Evolutionary conservation across 371 early-diverging fungal genomes (phyloP).

Genomic region (Pancytospora epiphaga): DNA sequence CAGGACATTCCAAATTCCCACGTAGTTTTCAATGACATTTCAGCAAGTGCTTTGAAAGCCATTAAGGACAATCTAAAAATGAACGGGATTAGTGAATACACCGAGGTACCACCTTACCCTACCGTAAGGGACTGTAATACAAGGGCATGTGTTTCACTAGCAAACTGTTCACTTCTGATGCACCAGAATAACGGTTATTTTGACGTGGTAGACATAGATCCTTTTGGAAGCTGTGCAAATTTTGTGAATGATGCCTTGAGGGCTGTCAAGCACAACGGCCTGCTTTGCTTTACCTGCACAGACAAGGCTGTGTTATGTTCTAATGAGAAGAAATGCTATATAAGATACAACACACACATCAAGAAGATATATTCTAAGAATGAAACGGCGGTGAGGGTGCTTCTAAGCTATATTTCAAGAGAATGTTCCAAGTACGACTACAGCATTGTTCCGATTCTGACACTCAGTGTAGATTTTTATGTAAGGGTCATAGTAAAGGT

Average conservation of each 20-base stretch:
- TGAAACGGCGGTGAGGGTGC: slow-evolving; percentile 65
- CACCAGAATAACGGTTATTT: slow-evolving; percentile 36
- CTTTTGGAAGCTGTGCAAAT: slow-evolving; percentile 90
- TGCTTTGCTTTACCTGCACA: slow-evolving; percentile 94
- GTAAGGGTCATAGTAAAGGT: slow-evolving; percentile 92
- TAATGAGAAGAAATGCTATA: slow-evolving; percentile 65
- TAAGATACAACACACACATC: slow-evolving; percentile 67
- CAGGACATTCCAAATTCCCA: slow-evolving; percentile 74
- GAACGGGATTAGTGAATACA: slow-evolving; percentile 68
- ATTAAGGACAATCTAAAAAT: slow-evolving; percentile 75
- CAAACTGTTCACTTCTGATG: slow-evolving; percentile 59
- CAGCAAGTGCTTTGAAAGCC: slow-evolving; percentile 72
- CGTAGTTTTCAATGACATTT: slow-evolving; percentile 85
- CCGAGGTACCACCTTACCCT: not conserved
- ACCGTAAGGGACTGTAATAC: not conserved
- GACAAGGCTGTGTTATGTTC: slow-evolving; percentile 91
- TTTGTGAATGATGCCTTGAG: slow-evolving; percentile 89
- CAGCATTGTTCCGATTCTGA: slow-evolving; percentile 76
- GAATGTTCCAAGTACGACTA: slow-evolving; percentile 76
- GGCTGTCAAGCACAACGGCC: slow-evolving; percentile 77
- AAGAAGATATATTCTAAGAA: slow-evolving; percentile 43
- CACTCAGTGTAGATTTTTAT: slow-evolving; percentile 94
- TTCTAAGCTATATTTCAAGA: slow-evolving; percentile 72
- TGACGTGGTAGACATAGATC: slow-evolving; percentile 69
- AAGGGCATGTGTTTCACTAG: slow-evolving; percentile 43